phyloP scores from a whole-genome alignment of 139 green algal genomes.

The Diplosphaera chodatii region DNA sequence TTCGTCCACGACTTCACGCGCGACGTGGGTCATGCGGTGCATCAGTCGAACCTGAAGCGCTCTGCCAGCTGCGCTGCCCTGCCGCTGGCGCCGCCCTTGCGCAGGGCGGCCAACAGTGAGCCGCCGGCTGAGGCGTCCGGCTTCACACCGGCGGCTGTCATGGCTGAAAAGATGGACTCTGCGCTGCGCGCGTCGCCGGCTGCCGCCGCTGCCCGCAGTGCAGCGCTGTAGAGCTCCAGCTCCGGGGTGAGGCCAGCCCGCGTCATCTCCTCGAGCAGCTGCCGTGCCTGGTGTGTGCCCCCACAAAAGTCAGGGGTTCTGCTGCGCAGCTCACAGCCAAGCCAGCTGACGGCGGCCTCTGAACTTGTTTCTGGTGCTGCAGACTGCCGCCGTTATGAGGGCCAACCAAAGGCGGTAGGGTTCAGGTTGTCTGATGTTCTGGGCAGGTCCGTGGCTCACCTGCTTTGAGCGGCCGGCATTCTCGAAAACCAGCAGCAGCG shows the following conservation, averaged over 20 bases:
- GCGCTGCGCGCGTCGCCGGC: neutral
- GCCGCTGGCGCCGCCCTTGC: neutral
- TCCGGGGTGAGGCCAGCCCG: neutral
- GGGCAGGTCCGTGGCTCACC: no score
- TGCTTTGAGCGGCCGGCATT: neutral
- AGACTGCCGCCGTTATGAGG: no score
- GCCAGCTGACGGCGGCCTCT: no score
- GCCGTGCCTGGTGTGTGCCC: neutral
- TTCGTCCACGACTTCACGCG: no score
- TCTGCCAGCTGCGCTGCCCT: neutral
- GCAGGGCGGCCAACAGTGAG: neutral
- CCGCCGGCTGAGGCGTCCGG: neutral
- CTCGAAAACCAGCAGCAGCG: neutral
- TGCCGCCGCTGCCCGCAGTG: neutral
- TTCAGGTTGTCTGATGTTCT: no score
- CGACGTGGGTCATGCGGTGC: no score
- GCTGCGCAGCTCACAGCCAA: no score
- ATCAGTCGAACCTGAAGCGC: no score
- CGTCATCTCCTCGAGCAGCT: neutral
- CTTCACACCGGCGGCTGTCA: neutral
- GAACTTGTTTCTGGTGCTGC: no score
- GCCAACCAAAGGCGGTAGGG: no score
- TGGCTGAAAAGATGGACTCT: neutral
- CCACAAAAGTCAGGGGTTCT: no score
- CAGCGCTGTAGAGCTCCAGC: neutral